These are phyloP conservation scores for Candida pseudoviswanathii DNA, from an alignment of 1,139 yeast genomes.

Conservation along the genomic window DNA sequence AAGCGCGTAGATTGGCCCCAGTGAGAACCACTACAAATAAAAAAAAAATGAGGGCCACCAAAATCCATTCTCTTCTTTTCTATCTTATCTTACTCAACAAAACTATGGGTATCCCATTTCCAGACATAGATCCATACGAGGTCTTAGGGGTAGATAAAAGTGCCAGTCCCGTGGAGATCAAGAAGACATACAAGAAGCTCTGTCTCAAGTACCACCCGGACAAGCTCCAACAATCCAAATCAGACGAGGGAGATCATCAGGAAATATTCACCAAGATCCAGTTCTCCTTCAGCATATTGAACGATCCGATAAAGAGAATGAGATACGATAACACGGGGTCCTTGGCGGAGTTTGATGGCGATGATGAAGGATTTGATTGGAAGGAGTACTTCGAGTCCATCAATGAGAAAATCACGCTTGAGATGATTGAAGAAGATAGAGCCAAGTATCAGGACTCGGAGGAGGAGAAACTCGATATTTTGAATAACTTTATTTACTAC, in stretches of 20 bases:
- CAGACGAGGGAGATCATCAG: conserved; percentile 28
- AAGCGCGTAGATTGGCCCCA: neutral
- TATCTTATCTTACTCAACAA: neutral
- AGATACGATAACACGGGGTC: conserved; percentile 72
- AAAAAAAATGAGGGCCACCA: neutral
- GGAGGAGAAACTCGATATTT: conserved; percentile 70
- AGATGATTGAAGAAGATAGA: conserved; percentile 73
- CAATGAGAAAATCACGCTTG: conserved; percentile 66
- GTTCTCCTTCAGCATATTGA: conserved; percentile 71
- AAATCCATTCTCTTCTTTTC: neutral
- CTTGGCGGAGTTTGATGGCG: conserved; percentile 42
- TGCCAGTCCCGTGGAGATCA: conserved; percentile 58
- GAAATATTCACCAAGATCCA: conserved; percentile 68
- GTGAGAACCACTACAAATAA: neutral
- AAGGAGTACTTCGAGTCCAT: conserved; percentile 62
- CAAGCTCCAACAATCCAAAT: conserved; percentile 49
- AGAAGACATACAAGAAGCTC: conserved; percentile 68
- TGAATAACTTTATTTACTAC: conserved; percentile 56
- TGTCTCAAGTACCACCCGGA: conserved; percentile 83
- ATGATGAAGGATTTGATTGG: conserved; percentile 59
- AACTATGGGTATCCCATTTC: conserved; percentile 43
- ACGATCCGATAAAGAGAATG: conserved; percentile 57
- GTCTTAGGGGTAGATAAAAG: conserved; percentile 46
- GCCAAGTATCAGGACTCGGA: conserved; percentile 61
- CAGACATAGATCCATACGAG: conserved; percentile 69